Evolutionary conservation across 805 yeast species (phyloP).

Genomic region (Ogataea pilisensis): DNA sequence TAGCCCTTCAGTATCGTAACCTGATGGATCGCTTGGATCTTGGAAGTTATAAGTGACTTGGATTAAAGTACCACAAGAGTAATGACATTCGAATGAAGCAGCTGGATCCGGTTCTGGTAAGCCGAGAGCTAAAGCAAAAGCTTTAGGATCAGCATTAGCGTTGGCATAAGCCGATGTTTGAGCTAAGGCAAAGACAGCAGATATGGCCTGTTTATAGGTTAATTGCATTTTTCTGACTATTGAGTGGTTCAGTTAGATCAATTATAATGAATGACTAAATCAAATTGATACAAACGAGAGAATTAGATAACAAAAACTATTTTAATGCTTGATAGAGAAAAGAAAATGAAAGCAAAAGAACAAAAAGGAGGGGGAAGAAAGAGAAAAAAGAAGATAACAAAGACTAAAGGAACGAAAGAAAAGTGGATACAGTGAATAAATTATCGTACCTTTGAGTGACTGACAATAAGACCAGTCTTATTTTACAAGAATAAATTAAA

Average conservation of each 20-base stretch:
- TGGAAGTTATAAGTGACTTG: slow-evolving; percentile 22
- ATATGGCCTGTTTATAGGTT: not conserved
- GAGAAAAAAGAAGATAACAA: too few species aligned
- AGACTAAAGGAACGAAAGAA: too few species aligned
- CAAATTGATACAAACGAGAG: too few species aligned
- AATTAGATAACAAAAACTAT: too few species aligned
- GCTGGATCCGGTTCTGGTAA: slow-evolving; percentile 21
- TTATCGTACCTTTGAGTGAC: too few species aligned
- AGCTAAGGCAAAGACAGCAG: not conserved
- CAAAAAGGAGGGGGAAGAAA: too few species aligned
- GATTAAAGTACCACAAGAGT: slow-evolving; percentile 33
- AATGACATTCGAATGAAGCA: slow-evolving; percentile 32
- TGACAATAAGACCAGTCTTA: too few species aligned
- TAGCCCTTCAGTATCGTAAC: slow-evolving; percentile 30
- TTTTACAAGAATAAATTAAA: too few species aligned
- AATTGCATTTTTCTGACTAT: not conserved
- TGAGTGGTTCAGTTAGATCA: not conserved
- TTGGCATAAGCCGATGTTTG: not conserved
- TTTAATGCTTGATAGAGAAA: too few species aligned
- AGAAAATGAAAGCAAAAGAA: too few species aligned
- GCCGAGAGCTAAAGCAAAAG: not conserved
- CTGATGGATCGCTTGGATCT: slow-evolving; percentile 23
- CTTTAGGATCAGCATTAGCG: too few species aligned
- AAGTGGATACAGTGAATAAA: too few species aligned
- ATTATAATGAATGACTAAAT: not conserved